Conservation (phyloP, 1,284 basidiomycete species). For the Malassezia globosa region DNA sequence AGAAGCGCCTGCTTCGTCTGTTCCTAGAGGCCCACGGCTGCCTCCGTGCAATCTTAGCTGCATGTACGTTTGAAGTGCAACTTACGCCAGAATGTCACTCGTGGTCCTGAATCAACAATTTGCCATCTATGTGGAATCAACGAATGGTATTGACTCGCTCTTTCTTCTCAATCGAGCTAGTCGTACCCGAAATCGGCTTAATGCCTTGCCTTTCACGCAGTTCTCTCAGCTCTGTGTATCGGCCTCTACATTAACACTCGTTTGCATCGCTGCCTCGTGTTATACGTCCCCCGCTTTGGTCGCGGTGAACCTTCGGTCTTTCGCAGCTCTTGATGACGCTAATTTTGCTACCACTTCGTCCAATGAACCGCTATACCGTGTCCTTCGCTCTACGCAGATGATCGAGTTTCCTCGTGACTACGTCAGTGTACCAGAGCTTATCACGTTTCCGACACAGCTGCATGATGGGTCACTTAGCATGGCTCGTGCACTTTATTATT, state of each 20-base stretch:
- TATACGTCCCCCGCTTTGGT: constrained; percentile 23
- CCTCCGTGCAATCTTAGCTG: constrained; percentile 10
- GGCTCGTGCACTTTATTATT: constrained; percentile 55
- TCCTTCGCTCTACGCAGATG: background rate
- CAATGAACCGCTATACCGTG: too few species aligned
- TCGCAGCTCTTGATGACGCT: too few species aligned
- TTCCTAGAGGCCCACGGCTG: constrained; percentile 1
- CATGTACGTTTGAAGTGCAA: background rate
- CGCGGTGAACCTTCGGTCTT: constrained; percentile 5
- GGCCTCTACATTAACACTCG: constrained; percentile 18
- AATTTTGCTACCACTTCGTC: constrained; percentile 6
- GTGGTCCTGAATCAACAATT: background rate
- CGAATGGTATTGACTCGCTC: background rate
- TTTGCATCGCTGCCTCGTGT: constrained; percentile 16
- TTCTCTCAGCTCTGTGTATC: constrained; percentile 7
- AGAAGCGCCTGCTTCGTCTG: background rate
- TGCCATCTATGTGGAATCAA: constrained; percentile 4
- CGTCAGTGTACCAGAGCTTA: constrained; percentile 19
- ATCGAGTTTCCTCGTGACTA: too few species aligned
- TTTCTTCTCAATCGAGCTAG: constrained; percentile 2
- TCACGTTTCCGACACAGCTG: constrained; percentile 34
- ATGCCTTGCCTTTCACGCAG: background rate
- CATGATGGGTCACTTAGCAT: constrained; percentile 22
- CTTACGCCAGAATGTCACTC: constrained; percentile 1
- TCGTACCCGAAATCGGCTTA: background rate